Evolutionary conservation across 2,329 filamentous ascomycete genomes (phyloP).

Genomic region (Amylocarpus encephaloides): DNA sequence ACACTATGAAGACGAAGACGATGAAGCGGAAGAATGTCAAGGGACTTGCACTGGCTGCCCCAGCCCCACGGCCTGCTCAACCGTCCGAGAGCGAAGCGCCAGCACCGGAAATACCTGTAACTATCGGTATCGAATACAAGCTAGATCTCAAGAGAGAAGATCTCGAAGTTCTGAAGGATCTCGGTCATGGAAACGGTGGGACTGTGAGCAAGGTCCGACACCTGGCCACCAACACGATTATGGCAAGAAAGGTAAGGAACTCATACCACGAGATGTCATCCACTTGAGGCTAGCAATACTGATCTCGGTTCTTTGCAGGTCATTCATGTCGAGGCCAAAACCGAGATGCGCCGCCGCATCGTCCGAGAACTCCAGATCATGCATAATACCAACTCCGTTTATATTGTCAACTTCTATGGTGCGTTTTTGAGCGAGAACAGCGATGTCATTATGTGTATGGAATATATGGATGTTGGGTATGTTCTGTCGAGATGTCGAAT

Average conservation of each 20-base stretch:
- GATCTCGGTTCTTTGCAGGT: conserved; percentile 48
- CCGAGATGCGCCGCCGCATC: conserved; percentile 93
- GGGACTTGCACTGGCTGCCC: conserved; percentile 79
- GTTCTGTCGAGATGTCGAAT: conserved; percentile 31
- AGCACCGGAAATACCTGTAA: conserved; percentile 61
- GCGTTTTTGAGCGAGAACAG: conserved; percentile 95
- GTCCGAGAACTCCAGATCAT: conserved; percentile 97
- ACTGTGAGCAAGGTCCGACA: conserved; percentile 98
- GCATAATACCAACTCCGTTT: conserved; percentile 93
- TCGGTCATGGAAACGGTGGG: conserved; percentile 92
- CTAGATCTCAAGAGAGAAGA: conserved; percentile 88
- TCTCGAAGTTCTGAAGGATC: conserved; percentile 84
- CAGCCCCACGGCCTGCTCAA: conserved; percentile 63
- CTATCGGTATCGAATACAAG: conserved; percentile 97
- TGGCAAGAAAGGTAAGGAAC: conserved; percentile 83
- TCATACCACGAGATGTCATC: background rate
- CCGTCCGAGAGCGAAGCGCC: conserved; percentile 67
- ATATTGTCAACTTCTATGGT: conserved; percentile 97
- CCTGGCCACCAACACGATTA: conserved; percentile 86
- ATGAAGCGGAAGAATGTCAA: conserved; percentile 99
- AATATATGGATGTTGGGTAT: conserved; percentile 99
- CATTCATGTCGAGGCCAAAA: conserved; percentile 97
- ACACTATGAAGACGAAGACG: conserved; percentile 60
- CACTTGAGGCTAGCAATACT: background rate
- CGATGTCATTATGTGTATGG: conserved; percentile 99